These are phyloP conservation scores for Phytophthora capsici DNA, from an alignment of 352 stramenopile species.

Conservation along the genomic window DNA sequence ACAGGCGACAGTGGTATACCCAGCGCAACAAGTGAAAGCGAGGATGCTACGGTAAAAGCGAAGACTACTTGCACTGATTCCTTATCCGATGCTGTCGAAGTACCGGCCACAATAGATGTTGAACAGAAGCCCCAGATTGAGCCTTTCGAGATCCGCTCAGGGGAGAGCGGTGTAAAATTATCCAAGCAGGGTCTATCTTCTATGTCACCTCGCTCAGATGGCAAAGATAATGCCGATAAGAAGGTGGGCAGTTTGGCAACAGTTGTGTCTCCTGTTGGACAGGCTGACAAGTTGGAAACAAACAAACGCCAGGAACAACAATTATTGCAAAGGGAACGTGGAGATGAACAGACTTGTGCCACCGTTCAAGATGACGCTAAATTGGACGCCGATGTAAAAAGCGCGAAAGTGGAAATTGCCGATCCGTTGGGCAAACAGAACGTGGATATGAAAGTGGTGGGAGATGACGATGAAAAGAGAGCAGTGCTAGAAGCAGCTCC, in stretches of 20 bases:
- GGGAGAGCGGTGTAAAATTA: background rate
- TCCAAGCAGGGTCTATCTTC: slow-evolving; percentile 1
- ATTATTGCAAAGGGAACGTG: background rate
- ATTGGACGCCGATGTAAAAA: slow-evolving; percentile 4
- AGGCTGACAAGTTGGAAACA: background rate
- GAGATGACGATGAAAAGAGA: background rate
- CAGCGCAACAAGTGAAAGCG: background rate
- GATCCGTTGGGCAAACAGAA: slow-evolving; percentile 8
- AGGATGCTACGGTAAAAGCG: background rate
- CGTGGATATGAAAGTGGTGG: slow-evolving; percentile 21
- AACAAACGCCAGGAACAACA: background rate
- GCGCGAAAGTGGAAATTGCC: slow-evolving; percentile 8
- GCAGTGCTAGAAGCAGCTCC: background rate
- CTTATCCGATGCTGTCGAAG: slow-evolving; percentile 2
- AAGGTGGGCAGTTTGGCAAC: background rate
- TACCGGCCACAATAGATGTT: background rate
- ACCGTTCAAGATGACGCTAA: slow-evolving; percentile 15
- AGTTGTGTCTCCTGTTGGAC: background rate
- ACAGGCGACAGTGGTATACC: background rate
- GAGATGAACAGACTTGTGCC: background rate
- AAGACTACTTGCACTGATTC: background rate
- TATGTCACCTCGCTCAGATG: background rate
- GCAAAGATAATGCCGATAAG: slow-evolving; percentile 2
- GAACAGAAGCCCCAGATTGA: slow-evolving; percentile 2
- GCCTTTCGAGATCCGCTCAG: background rate